Conservation (phyloP, 2,329 filamentous ascomycete genomes). For the Colletotrichum tamarilloi region DNA sequence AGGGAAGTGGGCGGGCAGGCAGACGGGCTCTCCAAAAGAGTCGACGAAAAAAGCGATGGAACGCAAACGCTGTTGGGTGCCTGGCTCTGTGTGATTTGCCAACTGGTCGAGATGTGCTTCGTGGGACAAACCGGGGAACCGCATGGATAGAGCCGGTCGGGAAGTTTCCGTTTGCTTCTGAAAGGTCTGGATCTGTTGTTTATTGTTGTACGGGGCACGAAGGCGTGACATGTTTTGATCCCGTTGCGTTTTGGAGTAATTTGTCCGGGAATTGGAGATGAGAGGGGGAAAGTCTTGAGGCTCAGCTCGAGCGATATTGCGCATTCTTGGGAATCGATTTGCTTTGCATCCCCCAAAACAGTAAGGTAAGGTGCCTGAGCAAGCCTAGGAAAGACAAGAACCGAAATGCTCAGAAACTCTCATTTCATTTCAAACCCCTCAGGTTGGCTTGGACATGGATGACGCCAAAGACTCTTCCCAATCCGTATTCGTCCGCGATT, state of each 20-base stretch:
- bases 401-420: not conserved
- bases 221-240: not conserved
- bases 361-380: not conserved
- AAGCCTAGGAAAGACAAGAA: not conserved
- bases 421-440: not conserved
- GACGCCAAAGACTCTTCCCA: not conserved
- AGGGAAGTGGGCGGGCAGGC: not conserved
- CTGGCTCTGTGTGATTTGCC: not conserved
- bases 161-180: not conserved
- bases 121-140: not conserved
- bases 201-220: too few relatives aligned
- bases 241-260: not conserved
- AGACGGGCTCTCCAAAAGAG: not conserved
- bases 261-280: not conserved
- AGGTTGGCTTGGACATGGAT: too few relatives aligned
- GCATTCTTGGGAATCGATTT: not conserved
- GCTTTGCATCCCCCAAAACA: not conserved
- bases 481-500: not conserved
- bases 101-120: not conserved
- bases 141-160: not conserved
- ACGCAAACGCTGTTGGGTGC: not conserved
- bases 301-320: not conserved
- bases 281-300: not conserved
- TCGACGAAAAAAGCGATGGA: not conserved
- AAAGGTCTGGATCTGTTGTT: not conserved